Evolutionary conservation across 192 early-diverging fungal species (phyloP), one percentile per base, ranked within the genome.

Genomic region (Linnemannia zychae): DNA sequence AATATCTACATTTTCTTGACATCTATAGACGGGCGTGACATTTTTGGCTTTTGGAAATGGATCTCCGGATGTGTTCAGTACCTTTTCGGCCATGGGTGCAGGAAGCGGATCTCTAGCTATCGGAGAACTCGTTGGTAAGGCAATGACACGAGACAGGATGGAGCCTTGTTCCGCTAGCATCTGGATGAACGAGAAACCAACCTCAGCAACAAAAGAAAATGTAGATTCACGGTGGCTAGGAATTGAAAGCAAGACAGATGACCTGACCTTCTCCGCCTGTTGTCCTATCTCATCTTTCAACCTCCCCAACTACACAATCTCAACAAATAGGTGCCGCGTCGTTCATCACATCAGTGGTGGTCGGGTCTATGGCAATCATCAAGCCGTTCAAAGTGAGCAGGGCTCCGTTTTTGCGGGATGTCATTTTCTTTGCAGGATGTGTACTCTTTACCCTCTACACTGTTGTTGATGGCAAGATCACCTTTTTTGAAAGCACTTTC

Each of bases 21-120:
- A n/a, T 76, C 47, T 5, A 36, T 67, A 87, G 91, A 94, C 94
- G 4, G 94, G 94, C 0, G 94, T 95, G 1, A 93, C 94, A 31
- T 91, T 96, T 87, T 82, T 96, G n/a, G 95, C 95, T 0, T 89
- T 95, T 31, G 97, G 97, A 17, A 99, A 99, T 86, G 98, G 97
- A 28, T 95, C 95, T 7, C 97, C 97, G 1, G 98, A 99, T 80
- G 80, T 99, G 34, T 96, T 98, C 74, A 93, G 96, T 53, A 98
- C 97, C 0, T 98, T 95, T 49, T 96, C 92, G 47, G 94, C 95
- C 9, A 92, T 96, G 74, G 81, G 90, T 11, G 90, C 93, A 6
- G 91, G 92, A 33, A 92, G 93, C 66, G 94, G 94, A 28, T 94
- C 94, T 1, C 78, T 98, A 50, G 97, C 97, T 6, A 88, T 99